Percentiles rank a stretch among this genome's conserved stretches.
Evolutionary conservation across 139 green algal genomes (phyloP).

Genomic region (Haematococcus sp.): DNA sequence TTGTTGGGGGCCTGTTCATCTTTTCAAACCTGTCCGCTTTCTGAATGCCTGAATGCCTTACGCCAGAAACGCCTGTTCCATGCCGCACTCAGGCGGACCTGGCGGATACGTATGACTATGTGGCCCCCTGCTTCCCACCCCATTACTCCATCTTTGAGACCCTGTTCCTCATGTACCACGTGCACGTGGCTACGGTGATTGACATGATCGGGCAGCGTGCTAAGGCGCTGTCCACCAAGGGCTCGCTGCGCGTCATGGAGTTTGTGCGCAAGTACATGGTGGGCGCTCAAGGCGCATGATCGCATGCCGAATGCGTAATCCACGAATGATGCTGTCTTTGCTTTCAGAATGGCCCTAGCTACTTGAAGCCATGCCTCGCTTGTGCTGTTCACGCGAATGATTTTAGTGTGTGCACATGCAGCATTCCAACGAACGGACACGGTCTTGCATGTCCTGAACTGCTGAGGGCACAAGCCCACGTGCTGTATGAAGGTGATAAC

Average conservation of each 20-base stretch:
- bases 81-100: slow-evolving; percentile 8
- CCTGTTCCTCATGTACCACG: slow-evolving; percentile 66
- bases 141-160: slow-evolving; percentile 76
- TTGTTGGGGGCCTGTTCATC: too few relatives aligned
- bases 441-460: too few relatives aligned
- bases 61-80: too few relatives aligned
- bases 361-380: too few relatives aligned
- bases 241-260: slow-evolving; percentile 70
- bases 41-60: too few relatives aligned
- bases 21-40: too few relatives aligned
- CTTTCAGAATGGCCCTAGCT: neutral
- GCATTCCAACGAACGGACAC: too few relatives aligned
- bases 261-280: slow-evolving; percentile 75
- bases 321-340: neutral
- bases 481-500: too few relatives aligned
- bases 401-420: too few relatives aligned
- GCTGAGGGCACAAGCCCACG: too few relatives aligned
- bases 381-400: too few relatives aligned
- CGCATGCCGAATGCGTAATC: neutral
- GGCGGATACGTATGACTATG: slow-evolving; percentile 68
- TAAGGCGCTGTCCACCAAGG: slow-evolving; percentile 63
- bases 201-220: slow-evolving; percentile 73
- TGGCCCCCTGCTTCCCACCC: slow-evolving; percentile 78
- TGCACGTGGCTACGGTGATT: slow-evolving; percentile 53
- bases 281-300: neutral